phyloP scores from a whole-genome alignment of 179 eudicot genomes.

The Beta macrorhiza region DNA sequence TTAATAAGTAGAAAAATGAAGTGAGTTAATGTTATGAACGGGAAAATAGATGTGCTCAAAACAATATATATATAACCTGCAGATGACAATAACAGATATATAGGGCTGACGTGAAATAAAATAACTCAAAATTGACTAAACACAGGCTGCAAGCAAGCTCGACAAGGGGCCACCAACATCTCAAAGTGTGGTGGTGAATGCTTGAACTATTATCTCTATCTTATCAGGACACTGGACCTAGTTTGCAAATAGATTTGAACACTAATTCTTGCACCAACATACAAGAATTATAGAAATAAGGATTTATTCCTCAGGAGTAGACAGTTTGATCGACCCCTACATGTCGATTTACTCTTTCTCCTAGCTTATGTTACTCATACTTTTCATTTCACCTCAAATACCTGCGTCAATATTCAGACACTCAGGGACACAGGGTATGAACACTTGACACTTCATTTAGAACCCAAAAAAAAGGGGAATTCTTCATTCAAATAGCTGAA shows the following conservation, averaged over 20 bases:
- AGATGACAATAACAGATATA: background rate
- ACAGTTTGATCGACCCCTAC: background rate
- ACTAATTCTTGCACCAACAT: background rate
- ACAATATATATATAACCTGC: background rate
- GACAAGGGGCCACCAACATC: background rate
- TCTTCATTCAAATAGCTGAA: too few relatives aligned
- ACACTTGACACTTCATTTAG: too few relatives aligned
- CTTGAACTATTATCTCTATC: background rate
- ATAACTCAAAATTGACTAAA: background rate
- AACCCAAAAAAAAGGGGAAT: too few relatives aligned
- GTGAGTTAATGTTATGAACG: background rate
- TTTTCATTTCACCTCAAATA: too few relatives aligned
- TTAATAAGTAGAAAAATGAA: background rate
- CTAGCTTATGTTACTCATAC: too few relatives aligned
- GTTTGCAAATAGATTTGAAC: background rate
- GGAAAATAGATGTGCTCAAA: background rate
- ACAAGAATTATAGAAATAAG: background rate
- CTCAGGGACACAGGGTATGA: too few relatives aligned
- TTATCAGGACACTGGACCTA: background rate
- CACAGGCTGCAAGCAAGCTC: background rate
- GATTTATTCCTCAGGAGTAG: background rate
- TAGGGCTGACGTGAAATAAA: background rate
- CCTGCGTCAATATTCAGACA: too few relatives aligned
- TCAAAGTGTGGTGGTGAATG: slow-evolving; percentile 10
- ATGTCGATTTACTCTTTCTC: too few relatives aligned